A percentile compares a stretch with the other conserved stretches of the same genome.
Evolutionary conservation across 2,329 filamentous ascomycete species (phyloP).

Genomic region (Aspergillus pseudonomiae): DNA sequence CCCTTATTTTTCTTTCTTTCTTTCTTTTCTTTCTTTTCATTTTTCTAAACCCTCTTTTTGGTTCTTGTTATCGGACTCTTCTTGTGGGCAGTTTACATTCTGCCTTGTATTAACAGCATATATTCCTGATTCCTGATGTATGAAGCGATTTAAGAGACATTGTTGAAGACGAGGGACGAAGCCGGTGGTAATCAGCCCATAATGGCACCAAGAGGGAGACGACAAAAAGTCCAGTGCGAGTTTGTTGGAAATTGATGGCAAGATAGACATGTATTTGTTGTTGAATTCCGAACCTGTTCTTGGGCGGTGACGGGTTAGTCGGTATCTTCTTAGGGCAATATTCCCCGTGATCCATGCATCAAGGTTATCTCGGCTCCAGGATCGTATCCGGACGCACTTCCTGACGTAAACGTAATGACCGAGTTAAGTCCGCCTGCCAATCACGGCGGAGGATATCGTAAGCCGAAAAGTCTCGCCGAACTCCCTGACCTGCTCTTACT

Average conservation of each 20-base stretch:
- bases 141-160: neutral
- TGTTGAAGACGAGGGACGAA: neutral
- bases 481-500: neutral
- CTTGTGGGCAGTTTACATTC: constrained; percentile 7
- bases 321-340: neutral
- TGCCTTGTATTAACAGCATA: constrained; percentile 9
- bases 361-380: neutral
- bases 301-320: too few relatives aligned
- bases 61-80: neutral
- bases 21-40: constrained; percentile 8
- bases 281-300: neutral
- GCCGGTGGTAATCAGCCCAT: neutral
- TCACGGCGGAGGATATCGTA: constrained; percentile 4
- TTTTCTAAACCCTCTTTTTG: constrained; percentile 2
- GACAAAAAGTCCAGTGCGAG: neutral
- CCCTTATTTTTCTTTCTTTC: constrained; percentile 8
- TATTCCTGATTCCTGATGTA: constrained; percentile 6
- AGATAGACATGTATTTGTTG: neutral
- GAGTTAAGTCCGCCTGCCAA: constrained; percentile 2
- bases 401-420: neutral
- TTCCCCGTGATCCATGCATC: neutral
- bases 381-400: neutral
- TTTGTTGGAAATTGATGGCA: neutral
- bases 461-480: constrained; percentile 4
- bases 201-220: neutral